These are phyloP conservation scores for Lipomyces sp. DNA, from an alignment of 805 yeast species.

Conservation along the genomic window DNA sequence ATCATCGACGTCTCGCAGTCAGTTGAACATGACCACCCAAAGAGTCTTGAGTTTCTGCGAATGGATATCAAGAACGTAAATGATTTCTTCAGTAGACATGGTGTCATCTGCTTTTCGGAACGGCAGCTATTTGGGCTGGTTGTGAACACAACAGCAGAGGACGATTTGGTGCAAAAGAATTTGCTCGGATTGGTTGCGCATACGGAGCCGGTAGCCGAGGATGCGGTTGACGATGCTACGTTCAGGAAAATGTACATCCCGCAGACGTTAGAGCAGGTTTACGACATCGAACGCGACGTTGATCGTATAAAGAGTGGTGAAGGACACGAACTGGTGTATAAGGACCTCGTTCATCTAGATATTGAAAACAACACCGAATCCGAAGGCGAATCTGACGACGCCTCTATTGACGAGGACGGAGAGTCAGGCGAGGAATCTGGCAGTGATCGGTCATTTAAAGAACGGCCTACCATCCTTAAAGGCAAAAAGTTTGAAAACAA, in stretches of 20 bases:
- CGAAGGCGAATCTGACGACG: conserved; percentile 37
- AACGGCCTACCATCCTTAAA: conserved; percentile 48
- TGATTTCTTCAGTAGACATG: conserved; percentile 77
- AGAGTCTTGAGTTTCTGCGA: conserved; percentile 89
- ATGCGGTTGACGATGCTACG: conserved; percentile 73
- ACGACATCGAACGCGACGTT: conserved; percentile 76
- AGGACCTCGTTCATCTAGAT: conserved; percentile 42
- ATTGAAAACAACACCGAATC: background rate
- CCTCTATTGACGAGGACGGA: conserved; percentile 45
- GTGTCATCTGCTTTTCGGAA: conserved; percentile 80
- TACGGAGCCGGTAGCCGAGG: conserved; percentile 37
- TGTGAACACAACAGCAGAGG: conserved; percentile 49
- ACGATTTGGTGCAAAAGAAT: conserved; percentile 43
- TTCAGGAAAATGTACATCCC: conserved; percentile 83
- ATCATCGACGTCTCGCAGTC: conserved; percentile 97
- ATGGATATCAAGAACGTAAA: conserved; percentile 98
- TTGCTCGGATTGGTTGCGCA: conserved; percentile 47
- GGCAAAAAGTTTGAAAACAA: conserved; percentile 84
- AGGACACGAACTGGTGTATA: conserved; percentile 70
- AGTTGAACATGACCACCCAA: conserved; percentile 97
- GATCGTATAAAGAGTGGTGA: conserved; percentile 62
- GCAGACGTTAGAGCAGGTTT: conserved; percentile 60
- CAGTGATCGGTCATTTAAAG: conserved; percentile 50
- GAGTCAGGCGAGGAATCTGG: conserved; percentile 46
- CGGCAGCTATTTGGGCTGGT: conserved; percentile 79